Evolutionary conservation across 2,329 filamentous ascomycete genomes (phyloP), one percentile per base, ranked within the genome.

Genomic region (Hypoxylon sp.): DNA sequence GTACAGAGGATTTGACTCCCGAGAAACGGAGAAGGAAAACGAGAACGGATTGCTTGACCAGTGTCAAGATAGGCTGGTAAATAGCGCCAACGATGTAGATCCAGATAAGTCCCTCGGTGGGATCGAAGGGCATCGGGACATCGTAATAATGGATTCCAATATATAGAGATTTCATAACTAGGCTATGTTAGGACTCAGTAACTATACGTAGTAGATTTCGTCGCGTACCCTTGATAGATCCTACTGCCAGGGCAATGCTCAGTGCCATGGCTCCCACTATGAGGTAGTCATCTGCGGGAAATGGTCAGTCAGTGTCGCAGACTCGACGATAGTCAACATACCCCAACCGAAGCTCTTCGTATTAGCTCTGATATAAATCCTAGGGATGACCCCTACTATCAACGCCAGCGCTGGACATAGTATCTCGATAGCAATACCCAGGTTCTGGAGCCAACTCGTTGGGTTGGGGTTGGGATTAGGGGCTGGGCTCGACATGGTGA

Each of bases 51-150:
- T 74, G 72, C 63, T 80, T 80, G 47, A 79, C 73, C 3, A 80
- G 67, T 2, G 77, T 75, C 1, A 80, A 66, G 46, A 80, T 75
- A 0, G 78, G 77, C 41, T 79, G 79, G 66, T 80, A 80, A 3
- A 77, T 67, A 8, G 77, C 62, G 18, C 78, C 73, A 26, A 73
- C 73, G 18, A 74, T 56, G 31, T 72, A 78, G 51, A 72, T 73
- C 69, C 69, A 76, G 50, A 68, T 66, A 10, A 65, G 20, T 37
- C 63, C 63, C n/a, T 61, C 51, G 13, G 58, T 65, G 20, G 61
- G 55, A 60, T 65, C 58, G 40, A 58, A 58, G 11, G 61, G 42
- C 18, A 31, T 3, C 8, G 62, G 62, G 8, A 64, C 49, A 35
- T 64, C 62, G 15, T 60, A 64, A 21, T 47, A 64, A 21, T 62